Base-by-base conservation (phyloP, 2,329 filamentous ascomycete genomes). In the Xylaria sp. region DNA sequence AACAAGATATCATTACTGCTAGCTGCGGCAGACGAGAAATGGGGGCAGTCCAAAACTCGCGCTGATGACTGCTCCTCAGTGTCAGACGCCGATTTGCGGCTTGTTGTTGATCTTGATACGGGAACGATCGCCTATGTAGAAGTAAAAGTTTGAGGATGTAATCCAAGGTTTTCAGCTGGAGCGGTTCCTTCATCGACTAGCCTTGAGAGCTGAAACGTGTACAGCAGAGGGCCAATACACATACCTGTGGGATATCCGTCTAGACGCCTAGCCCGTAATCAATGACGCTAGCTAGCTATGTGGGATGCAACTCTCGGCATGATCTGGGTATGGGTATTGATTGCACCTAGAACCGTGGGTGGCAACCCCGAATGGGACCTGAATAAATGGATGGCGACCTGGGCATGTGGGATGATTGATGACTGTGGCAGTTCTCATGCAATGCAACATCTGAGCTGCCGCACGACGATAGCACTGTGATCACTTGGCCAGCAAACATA, bases 201-300 rank as follows among this genome's bases (percentile, higher is more conserved):
- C 47, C 34, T 63, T 19, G 36, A 21, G 36, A 50, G 48, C 67
- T 59, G 63, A 69, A 62, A 69, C 62, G 58, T 69, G 67, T 62
- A 42, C 39, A 27, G 59, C 59, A 54, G 63, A 60, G 59, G 42
- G 47, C 54, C 60, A 63, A 56, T 60, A 55, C 61, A 60, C 50
- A 42, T 53, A 58, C 4, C 14, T 36, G 11, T 32, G 30, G 50
- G 55, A 55, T 53, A 42, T 27, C 39, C 30, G 9, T 54, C 54
- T 57, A 57, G 57, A 51, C 42, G 19, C 5, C 14, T 61, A 54
- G 56, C 47, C 56, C 34, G 11, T 14, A 12, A 42, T 39, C 21
- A 32, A 60, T 12, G 45, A 21, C 51, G 51, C 60, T 62, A 60
- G 45, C 27, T 9, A 32, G 56, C 2, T 27, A 4, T 27, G 24